Base-by-base conservation (phyloP, 2,329 filamentous ascomycete species). In the Sporothrix pallida region DNA sequence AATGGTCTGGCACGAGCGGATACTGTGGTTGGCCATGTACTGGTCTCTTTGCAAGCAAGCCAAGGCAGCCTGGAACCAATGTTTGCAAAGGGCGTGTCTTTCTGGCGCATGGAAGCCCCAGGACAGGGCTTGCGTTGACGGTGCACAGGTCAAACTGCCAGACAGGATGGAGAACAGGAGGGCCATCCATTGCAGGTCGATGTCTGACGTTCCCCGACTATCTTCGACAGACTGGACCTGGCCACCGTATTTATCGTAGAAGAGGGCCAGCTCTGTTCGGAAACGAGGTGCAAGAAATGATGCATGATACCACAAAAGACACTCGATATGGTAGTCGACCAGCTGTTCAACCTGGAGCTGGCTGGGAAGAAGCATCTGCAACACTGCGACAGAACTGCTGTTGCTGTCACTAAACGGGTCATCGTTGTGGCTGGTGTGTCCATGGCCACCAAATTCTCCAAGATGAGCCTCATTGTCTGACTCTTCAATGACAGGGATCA, bases 31-130 rank as follows among this genome's bases (percentile, higher is more conserved):
- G 52, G 82, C 82, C 70, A 83, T 85, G 74, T 83, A 87, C 68
- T 85, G 83, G 2, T 83, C 84, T 4, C 83, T 78, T 52, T 85
- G 83, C 1, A 87, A 78, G 75, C 83, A 85, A 0, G 82, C 80
- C 0, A 85, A 79, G 0, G 82, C 80, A 15, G 85, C 84, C 58
- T 82, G 83, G 72, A 84, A 84, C 84, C 84, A 87, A 63, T 82
- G 78, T 71, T 81, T 81, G 2, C 84, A 83, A 4, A 86, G 76
- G 3, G 78, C 80, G 2, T 80, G 76, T 62, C 83, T 82, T 52
- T 87, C 85, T 1, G 79, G 75, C 54, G 81, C 79, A 0, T 80
- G 78, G 72, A 84, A 86, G 3, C 85, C 85, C 85, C 85, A 87
- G 2, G 77, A 73, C 10, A 76, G 67, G 2, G 83, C 81, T 13